Evolutionary conservation across 225 moss, liverwort and hornwort genomes (phyloP).

Genomic region (Straminergon stramineum): DNA sequence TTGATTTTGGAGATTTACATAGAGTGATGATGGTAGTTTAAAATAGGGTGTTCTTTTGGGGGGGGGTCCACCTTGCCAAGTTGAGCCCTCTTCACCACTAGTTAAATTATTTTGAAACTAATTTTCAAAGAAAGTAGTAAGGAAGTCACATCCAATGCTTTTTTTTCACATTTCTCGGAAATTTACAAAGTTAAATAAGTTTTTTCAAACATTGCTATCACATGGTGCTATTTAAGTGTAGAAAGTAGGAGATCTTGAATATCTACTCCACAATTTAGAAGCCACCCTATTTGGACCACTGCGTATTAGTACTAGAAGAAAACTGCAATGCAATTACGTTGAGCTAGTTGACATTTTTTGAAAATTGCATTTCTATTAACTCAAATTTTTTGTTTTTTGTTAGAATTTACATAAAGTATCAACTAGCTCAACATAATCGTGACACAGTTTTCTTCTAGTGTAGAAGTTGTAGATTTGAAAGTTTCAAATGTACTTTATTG

Average conservation of each 20-base stretch:
- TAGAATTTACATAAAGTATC: too few species aligned
- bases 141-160: rapidly evolving
- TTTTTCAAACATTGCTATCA: background rate
- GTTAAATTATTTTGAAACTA: too few species aligned
- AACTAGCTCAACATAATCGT: too few species aligned
- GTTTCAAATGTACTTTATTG: background rate
- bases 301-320: rapidly evolving
- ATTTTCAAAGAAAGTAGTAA: rapidly evolving
- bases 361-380: too few species aligned
- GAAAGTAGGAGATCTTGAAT: rapidly evolving
- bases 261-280: rapidly evolving
- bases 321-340: too few species aligned
- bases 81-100: rapidly evolving
- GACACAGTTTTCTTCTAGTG: too few species aligned
- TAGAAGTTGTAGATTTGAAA: background rate
- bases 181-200: background rate
- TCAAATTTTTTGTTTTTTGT: too few species aligned
- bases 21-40: background rate
- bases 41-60: rapidly evolving
- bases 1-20: too few species aligned
- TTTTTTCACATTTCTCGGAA: background rate
- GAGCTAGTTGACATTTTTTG: too few species aligned
- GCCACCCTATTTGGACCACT: background rate
- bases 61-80: rapidly evolving
- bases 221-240: background rate